Percentiles rank a stretch among this genome's conserved stretches.
Conservation (phyloP, 495 filamentous ascomycete species). For the Lophiotrema nucula region DNA sequence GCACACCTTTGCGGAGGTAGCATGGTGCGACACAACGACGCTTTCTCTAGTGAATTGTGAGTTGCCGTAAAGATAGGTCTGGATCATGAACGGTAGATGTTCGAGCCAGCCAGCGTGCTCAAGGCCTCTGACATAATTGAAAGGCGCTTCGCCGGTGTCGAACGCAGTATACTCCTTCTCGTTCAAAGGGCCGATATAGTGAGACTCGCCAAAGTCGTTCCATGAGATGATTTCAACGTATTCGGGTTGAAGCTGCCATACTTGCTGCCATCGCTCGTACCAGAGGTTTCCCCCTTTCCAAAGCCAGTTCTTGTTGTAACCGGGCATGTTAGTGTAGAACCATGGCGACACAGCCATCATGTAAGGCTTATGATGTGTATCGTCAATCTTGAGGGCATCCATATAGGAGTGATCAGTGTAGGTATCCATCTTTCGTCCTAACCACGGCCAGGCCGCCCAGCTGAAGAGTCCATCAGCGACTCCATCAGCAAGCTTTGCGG, state of each 20-base stretch:
- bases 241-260: slow-evolving; percentile 61
- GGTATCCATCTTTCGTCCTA: slow-evolving; percentile 44
- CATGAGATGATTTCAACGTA: slow-evolving; percentile 62
- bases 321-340: slow-evolving; percentile 53
- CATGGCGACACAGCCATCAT: slow-evolving; percentile 61
- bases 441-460: slow-evolving; percentile 75
- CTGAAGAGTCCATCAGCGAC: slow-evolving; percentile 61
- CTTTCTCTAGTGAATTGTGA: background rate
- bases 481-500: slow-evolving; percentile 43
- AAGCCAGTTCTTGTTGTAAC: slow-evolving; percentile 72
- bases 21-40: background rate
- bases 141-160: background rate
- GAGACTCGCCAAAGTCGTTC: slow-evolving; percentile 78
- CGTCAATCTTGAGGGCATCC: slow-evolving; percentile 40
- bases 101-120: background rate
- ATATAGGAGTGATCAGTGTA: slow-evolving; percentile 3
- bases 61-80: background rate
- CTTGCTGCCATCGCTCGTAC: slow-evolving; percentile 72
- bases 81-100: background rate
- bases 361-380: no score
- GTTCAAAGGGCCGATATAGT: slow-evolving; percentile 66
- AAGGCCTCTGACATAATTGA: background rate
- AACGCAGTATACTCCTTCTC: background rate
- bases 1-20: background rate
- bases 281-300: slow-evolving; percentile 70